Evolutionary conservation across 2,329 filamentous ascomycete genomes (phyloP).

Genomic region (Colletotrichum chlorophyti): DNA sequence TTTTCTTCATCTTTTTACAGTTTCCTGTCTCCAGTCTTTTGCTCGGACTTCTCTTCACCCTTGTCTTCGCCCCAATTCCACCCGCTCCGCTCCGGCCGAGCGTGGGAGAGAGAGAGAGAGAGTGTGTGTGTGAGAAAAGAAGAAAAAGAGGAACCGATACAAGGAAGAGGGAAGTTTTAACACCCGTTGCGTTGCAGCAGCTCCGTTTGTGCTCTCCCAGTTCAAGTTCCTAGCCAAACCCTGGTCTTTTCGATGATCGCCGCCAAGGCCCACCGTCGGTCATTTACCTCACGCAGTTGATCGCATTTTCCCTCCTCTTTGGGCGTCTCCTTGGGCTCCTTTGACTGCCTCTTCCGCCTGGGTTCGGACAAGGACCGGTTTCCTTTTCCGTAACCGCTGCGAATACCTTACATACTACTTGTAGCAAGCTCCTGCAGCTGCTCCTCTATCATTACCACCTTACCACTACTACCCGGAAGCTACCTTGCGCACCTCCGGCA

Average conservation of each 20-base stretch:
- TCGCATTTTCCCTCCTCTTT: constrained; percentile 23
- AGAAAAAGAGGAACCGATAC: not conserved
- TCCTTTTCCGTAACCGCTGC: constrained; percentile 8
- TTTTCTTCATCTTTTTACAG: not conserved
- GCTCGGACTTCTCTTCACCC: too few species aligned
- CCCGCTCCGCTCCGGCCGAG: not conserved
- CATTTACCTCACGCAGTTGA: constrained; percentile 30
- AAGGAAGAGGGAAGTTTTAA: too few species aligned
- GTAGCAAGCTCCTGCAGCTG: constrained; percentile 26
- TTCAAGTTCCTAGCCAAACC: not conserved
- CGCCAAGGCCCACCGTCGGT: constrained; percentile 28
- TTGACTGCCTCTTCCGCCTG: constrained; percentile 9
- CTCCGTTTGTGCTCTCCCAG: not conserved
- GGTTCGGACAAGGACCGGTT: constrained; percentile 14
- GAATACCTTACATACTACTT: too few species aligned
- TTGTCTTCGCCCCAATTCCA: not conserved
- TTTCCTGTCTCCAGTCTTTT: not conserved
- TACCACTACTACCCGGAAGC: constrained; percentile 11
- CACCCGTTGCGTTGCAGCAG: not conserved
- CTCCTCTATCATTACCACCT: too few species aligned
- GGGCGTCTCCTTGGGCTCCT: constrained; percentile 2
- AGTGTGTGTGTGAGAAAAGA: too few species aligned
- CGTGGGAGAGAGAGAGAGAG: too few species aligned
- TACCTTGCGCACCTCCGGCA: not conserved
- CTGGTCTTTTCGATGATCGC: constrained; percentile 29